A percentile compares a stretch with the other conserved stretches of the same genome.
Conservation (phyloP, 306 rosid species). For the Prunus davidiana region DNA sequence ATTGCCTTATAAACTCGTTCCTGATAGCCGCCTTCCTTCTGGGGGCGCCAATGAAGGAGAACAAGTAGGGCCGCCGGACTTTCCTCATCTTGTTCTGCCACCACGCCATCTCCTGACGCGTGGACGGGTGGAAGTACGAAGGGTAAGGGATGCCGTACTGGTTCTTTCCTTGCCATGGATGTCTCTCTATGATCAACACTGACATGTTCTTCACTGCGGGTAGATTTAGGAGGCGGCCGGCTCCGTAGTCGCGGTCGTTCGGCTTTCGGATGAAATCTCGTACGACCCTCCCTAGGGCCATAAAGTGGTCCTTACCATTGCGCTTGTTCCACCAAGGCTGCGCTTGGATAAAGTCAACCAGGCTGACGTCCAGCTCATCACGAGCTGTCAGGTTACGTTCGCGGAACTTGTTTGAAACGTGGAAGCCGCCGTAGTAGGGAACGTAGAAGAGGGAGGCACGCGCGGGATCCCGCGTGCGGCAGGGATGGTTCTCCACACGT, state of each 20-base stretch:
- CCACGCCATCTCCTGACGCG: constrained; percentile 18
- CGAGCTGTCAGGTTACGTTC: constrained; percentile 44
- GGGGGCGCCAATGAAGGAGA: constrained; percentile 1
- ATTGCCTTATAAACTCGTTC: constrained; percentile 2
- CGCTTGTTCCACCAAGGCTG: constrained; percentile 34
- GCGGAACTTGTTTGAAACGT: constrained; percentile 64
- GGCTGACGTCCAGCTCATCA: constrained; percentile 43
- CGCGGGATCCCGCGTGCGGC: constrained; percentile 64
- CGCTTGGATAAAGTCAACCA: constrained; percentile 23
- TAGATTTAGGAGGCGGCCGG: constrained; percentile 49
- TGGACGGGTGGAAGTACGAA: constrained; percentile 68
- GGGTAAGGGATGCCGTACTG: constrained; percentile 82
- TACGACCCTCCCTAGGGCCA: constrained; percentile 69
- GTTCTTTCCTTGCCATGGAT: constrained; percentile 52
- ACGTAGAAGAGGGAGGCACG: constrained; percentile 64
- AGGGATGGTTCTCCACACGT: constrained; percentile 63
- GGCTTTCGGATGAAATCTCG: constrained; percentile 64
- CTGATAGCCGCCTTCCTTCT: neutral
- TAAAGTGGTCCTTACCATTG: constrained; percentile 59
- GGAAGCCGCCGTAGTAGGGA: constrained; percentile 81
- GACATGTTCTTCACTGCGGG: constrained; percentile 64
- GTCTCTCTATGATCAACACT: constrained; percentile 73
- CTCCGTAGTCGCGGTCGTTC: constrained; percentile 55
- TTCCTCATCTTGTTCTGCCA: constrained; percentile 48
- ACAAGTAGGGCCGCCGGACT: neutral